phyloP scores from a whole-genome alignment of 805 yeast genomes.

The Saccharomycopsis selenospora region DNA sequence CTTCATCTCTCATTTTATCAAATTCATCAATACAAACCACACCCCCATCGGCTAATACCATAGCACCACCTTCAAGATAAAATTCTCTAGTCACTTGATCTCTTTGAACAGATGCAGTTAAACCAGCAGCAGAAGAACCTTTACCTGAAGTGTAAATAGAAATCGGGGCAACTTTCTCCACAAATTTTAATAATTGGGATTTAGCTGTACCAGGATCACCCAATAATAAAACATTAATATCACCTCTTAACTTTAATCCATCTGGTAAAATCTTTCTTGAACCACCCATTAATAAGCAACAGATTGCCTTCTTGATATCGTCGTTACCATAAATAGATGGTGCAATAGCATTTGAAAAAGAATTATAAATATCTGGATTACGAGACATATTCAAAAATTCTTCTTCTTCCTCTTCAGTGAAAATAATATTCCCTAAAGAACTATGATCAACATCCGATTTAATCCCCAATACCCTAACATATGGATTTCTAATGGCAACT shows the following conservation, averaged over 20 bases:
- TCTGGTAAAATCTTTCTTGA: slow-evolving; percentile 88
- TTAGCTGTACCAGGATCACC: slow-evolving; percentile 99
- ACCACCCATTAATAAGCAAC: slow-evolving; percentile 91
- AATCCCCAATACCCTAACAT: slow-evolving; percentile 78
- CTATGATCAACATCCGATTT: slow-evolving; percentile 75
- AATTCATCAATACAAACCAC: slow-evolving; percentile 99
- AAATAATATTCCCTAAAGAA: slow-evolving; percentile 51
- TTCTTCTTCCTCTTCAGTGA: slow-evolving; percentile 91
- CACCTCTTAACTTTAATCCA: slow-evolving; percentile 95
- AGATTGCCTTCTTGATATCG: slow-evolving; percentile 89
- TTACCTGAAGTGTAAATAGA: slow-evolving; percentile 97
- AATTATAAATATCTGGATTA: slow-evolving; percentile 75
- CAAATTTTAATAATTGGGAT: slow-evolving; percentile 91
- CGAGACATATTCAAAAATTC: slow-evolving; percentile 76
- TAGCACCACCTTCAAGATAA: slow-evolving; percentile 97
- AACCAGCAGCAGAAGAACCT: slow-evolving; percentile 99
- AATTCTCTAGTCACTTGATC: slow-evolving; percentile 85
- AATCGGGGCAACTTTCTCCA: slow-evolving; percentile 89
- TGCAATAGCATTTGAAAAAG: slow-evolving; percentile 84
- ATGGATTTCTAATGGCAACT: slow-evolving; percentile 91
- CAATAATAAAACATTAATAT: slow-evolving; percentile 80
- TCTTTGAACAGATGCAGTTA: slow-evolving; percentile 95
- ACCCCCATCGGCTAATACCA: slow-evolving; percentile 99
- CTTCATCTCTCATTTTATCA: slow-evolving; percentile 98
- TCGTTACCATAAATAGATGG: slow-evolving; percentile 93